Evolutionary conservation across 345 rosid species (phyloP), one percentile per base, ranked within the genome.

Genomic region (Stellera chamaejasme): DNA sequence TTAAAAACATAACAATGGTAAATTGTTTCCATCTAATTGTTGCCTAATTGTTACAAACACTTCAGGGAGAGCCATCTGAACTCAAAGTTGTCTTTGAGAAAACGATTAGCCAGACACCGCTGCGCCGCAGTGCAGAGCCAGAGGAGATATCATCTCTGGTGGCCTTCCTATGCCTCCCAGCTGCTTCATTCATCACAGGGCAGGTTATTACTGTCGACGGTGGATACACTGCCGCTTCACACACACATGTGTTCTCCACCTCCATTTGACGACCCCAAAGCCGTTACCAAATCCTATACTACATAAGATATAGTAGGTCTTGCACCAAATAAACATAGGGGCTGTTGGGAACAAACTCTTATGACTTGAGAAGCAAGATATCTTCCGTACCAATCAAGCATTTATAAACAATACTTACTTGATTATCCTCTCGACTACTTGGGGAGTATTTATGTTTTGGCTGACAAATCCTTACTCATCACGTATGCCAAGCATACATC

Each of bases 151-250:
- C 83, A 43, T 71, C 83, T 13, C 43, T 73, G 61, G 90, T 82
- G 54, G 94, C 85, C 1, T 86, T 83, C 66, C 75, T 86, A 27
- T 83, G 90, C 60, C 46, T 86, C 52, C 90, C 90, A 36, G 87
- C 85, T 57, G 78, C 94, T 16, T 80, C 87, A 15, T 82, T 75
- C 79, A 74, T 86, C n/a, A 83, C 95, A 4, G 87, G 85, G 44
- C 87, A 81, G 77, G 69, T 76, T 62, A 73, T 81, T 10, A 75
- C 78, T 6, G 72, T 79, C 27, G 91, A 84, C 39, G 87, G 83
- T 48, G 87, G 77, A 75, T 58, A 47, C 52, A 48, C 42, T 10
- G 50, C 12, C 43, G 0, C 7, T 32, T 36, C 48, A 14, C 11
- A 5, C 7, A 1, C 23, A 19, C 23, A 19, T 1, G 43, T 60